Percentiles rank a stretch among this genome's conserved stretches.
These are phyloP conservation scores for Fusarium tanahbumbuense DNA, from an alignment of 2,329 filamentous ascomycete species.

Conservation along the genomic window DNA sequence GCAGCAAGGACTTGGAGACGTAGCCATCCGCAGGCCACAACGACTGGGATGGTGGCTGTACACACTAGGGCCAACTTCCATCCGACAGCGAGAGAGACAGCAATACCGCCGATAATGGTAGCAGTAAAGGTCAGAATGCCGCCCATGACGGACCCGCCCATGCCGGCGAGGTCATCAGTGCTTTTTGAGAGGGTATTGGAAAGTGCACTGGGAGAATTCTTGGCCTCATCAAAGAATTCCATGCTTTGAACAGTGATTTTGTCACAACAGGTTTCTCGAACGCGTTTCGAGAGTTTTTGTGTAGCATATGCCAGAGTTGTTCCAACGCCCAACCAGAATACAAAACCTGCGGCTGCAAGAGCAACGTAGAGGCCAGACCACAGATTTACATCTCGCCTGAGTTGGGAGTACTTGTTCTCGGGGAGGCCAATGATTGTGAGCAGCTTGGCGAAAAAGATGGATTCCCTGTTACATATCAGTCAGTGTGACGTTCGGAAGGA, in stretches of 20 bases:
- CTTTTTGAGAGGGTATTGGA: slow-evolving; percentile 36
- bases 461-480: neutral
- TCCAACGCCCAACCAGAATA: neutral
- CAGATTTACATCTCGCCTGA: neutral
- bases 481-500: neutral
- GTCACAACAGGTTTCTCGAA: neutral
- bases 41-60: neutral
- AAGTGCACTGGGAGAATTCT: neutral
- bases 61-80: slow-evolving; percentile 53
- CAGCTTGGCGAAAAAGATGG: slow-evolving; percentile 1
- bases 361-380: slow-evolving; percentile 2
- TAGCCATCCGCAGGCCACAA: slow-evolving; percentile 41
- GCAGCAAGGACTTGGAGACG: slow-evolving; percentile 49
- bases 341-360: neutral
- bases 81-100: slow-evolving; percentile 46
- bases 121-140: slow-evolving; percentile 37
- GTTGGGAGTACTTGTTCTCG: neutral
- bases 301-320: neutral
- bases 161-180: slow-evolving; percentile 48
- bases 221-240: slow-evolving; percentile 1
- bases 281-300: neutral
- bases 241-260: neutral
- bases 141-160: slow-evolving; percentile 45
- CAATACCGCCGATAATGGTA: slow-evolving; percentile 44
- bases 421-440: slow-evolving; percentile 3